Conservation (phyloP, 495 filamentous ascomycete genomes). For the Lophiotrema nucula region DNA sequence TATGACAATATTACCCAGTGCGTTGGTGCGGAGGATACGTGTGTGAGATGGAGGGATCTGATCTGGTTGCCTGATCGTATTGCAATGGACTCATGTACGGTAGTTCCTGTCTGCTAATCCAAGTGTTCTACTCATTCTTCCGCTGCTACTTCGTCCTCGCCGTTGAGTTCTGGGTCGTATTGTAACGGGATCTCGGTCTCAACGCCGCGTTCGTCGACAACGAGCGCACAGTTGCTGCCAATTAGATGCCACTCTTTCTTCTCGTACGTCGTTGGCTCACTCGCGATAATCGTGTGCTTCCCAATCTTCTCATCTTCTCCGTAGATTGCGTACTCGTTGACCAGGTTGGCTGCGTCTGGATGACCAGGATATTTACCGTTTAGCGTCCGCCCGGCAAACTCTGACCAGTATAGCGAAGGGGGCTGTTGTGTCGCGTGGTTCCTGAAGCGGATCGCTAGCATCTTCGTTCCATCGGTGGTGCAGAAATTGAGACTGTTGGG, state of each 20-base stretch:
- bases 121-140: not conserved
- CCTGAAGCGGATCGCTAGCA: slow-evolving; percentile 49
- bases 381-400: slow-evolving; percentile 48
- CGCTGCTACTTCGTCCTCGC: slow-evolving; percentile 25
- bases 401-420: slow-evolving; percentile 49
- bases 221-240: slow-evolving; percentile 42
- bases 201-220: slow-evolving; percentile 34
- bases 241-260: slow-evolving; percentile 50
- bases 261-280: slow-evolving; percentile 52
- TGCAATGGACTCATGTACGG: not conserved
- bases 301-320: slow-evolving; percentile 43
- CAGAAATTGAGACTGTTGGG: slow-evolving; percentile 34
- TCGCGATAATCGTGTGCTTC: slow-evolving; percentile 51
- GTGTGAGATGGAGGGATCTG: not conserved
- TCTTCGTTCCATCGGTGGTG: slow-evolving; percentile 35
- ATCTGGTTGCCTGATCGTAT: not conserved
- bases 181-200: slow-evolving; percentile 30
- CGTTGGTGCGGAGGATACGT: not conserved
- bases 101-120: not conserved
- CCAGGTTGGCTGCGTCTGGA: slow-evolving; percentile 40
- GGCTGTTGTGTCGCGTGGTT: slow-evolving; percentile 51
- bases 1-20: not conserved
- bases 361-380: slow-evolving; percentile 51
- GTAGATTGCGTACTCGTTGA: slow-evolving; percentile 35
- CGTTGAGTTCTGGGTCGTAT: slow-evolving; percentile 32